These are phyloP conservation scores for Globisporangium megalacanthum DNA, from an alignment of 352 stramenopile genomes.

Conservation along the genomic window DNA sequence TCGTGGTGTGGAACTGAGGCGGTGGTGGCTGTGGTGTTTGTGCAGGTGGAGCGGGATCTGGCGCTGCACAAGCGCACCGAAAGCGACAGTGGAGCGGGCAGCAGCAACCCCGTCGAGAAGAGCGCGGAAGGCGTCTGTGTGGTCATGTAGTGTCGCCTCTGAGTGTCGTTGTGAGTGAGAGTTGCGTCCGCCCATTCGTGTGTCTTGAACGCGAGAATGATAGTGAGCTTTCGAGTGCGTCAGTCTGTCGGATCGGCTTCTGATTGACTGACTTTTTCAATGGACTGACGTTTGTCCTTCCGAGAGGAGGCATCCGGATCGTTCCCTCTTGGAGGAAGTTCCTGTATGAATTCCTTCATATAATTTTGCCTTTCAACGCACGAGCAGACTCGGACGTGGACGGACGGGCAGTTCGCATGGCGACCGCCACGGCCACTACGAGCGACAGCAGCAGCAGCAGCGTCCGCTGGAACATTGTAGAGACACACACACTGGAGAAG, in stretches of 20 bases:
- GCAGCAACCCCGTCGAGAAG: not conserved
- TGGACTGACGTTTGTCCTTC: too few relatives aligned
- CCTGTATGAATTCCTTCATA: too few relatives aligned
- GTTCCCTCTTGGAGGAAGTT: too few relatives aligned
- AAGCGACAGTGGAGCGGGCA: not conserved
- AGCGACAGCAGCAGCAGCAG: not conserved
- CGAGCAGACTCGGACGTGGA: not conserved
- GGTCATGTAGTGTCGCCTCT: constrained; percentile 10
- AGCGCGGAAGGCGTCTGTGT: constrained; percentile 6
- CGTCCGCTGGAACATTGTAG: constrained; percentile 55
- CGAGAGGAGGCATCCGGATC: too few relatives aligned
- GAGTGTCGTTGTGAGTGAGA: not conserved
- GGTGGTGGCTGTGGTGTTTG: not conserved
- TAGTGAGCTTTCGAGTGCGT: not conserved
- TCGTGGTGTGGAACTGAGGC: not conserved
- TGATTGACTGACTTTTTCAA: too few relatives aligned
- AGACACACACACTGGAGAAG: constrained; percentile 47
- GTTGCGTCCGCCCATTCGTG: not conserved
- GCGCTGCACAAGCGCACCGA: constrained; percentile 5
- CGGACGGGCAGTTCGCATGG: not conserved
- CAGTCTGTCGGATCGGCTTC: too few relatives aligned
- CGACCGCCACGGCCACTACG: not conserved
- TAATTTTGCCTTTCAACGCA: not conserved
- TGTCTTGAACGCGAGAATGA: not conserved
- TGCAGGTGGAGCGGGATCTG: constrained; percentile 35